Evolutionary conservation across 441 rosid genomes (phyloP).

Genomic region (Cnidoscolus chayamansa): DNA sequence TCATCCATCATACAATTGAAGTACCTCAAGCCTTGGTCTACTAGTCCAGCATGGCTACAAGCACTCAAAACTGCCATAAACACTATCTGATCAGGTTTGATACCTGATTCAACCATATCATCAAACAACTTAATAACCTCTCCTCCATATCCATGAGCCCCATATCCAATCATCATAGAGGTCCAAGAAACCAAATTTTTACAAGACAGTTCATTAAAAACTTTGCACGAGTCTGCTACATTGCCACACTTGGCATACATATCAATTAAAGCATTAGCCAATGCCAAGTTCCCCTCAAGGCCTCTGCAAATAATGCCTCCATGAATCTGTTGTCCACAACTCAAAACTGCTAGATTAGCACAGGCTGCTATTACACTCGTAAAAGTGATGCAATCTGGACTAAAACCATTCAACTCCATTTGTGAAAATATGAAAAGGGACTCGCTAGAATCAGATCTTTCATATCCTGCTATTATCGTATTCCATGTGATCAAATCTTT

Average conservation of each 20-base stretch:
- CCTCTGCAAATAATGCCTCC: conserved; percentile 61
- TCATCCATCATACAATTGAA: conserved; percentile 52
- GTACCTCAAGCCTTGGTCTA: conserved; percentile 73
- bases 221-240: conserved; percentile 48
- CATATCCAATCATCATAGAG: conserved; percentile 93
- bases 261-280: conserved; percentile 79
- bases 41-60: conserved; percentile 86
- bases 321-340: conserved; percentile 82
- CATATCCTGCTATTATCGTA: conserved; percentile 73
- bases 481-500: conserved; percentile 86
- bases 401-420: conserved; percentile 62
- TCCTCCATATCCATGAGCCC: conserved; percentile 74
- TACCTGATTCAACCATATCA: conserved; percentile 65
- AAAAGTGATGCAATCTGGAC: conserved; percentile 74
- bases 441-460: conserved; percentile 54
- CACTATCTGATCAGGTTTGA: conserved; percentile 67
- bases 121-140: conserved; percentile 70
- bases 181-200: conserved; percentile 84
- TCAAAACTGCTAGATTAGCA: conserved; percentile 62
- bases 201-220: conserved; percentile 47
- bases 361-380: conserved; percentile 75
- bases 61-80: conserved; percentile 82
- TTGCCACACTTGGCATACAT: conserved; percentile 94
- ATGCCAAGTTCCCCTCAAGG: conserved; percentile 45
- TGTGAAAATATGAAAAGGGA: conserved; percentile 54